Conservation (phyloP, 306 rosid species). For the apple (Malus domestica) region DNA sequence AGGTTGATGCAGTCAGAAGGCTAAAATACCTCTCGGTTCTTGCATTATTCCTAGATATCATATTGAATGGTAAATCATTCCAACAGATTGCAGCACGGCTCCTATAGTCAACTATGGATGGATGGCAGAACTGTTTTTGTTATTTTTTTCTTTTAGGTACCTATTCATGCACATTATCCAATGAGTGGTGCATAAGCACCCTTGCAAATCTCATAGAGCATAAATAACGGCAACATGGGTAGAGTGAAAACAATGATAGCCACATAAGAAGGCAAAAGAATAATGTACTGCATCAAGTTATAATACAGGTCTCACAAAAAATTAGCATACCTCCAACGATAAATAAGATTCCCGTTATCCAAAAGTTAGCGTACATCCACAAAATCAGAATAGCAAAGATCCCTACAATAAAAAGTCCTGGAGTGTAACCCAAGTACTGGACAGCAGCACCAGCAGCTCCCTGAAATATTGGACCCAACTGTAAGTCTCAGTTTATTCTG, state of each 20-base stretch:
- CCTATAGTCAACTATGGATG: not conserved
- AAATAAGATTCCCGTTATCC: conserved; percentile 88
- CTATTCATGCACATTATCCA: not conserved
- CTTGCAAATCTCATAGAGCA: not conserved
- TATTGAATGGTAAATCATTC: not conserved
- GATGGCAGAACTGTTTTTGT: not conserved
- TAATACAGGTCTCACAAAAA: conserved; percentile 6
- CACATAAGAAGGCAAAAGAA: not conserved
- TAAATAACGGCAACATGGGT: not conserved
- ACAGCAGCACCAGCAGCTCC: conserved; percentile 83
- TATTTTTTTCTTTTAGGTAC: not conserved
- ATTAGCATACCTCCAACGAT: conserved; percentile 73
- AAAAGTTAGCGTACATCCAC: conserved; percentile 98
- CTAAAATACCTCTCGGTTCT: not conserved
- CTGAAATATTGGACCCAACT: conserved; percentile 44
- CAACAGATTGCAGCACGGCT: not conserved
- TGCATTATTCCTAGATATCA: not conserved
- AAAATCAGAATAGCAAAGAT: conserved; percentile 79
- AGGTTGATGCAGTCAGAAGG: not conserved
- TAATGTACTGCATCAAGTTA: not conserved
- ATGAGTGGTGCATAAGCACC: not conserved
- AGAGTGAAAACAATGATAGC: not conserved
- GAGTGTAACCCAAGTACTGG: conserved; percentile 88
- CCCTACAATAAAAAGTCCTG: conserved; percentile 92
- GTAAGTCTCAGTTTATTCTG: conserved; percentile 22